Conservation (phyloP, 352 stramenopile genomes). For the Phytophthora cryptogea region DNA sequence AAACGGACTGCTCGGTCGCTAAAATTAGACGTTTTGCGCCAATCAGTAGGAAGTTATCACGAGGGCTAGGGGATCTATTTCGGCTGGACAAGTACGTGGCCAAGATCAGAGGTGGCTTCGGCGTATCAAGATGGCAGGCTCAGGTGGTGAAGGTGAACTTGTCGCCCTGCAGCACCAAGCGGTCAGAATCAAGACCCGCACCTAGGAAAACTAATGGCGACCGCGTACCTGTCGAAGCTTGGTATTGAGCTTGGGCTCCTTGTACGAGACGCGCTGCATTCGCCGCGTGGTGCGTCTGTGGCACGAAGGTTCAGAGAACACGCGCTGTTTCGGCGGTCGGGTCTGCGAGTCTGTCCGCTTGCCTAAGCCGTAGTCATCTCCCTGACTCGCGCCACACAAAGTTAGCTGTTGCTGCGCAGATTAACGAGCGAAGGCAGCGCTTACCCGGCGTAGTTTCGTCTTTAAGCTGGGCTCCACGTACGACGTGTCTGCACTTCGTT, state of each 20-base stretch:
- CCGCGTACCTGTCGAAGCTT: conserved; percentile 74
- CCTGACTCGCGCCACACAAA: conserved; percentile 30
- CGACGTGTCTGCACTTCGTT: conserved; percentile 43
- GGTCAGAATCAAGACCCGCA: conserved; percentile 20
- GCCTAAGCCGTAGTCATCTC: conserved; percentile 70
- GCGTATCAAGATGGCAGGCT: conserved; percentile 24
- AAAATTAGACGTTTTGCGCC: conserved; percentile 31
- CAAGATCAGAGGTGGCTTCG: conserved; percentile 5
- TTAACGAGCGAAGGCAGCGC: neutral
- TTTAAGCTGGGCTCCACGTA: conserved; percentile 71
- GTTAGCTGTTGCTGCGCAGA: conserved; percentile 7
- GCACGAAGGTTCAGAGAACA: conserved; percentile 19
- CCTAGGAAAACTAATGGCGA: conserved; percentile 1
- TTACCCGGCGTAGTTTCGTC: conserved; percentile 61
- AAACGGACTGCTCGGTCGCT: conserved; percentile 26
- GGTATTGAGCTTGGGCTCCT: conserved; percentile 76
- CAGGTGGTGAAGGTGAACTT: conserved; percentile 80
- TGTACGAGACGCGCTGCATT: conserved; percentile 58
- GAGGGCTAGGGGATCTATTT: conserved; percentile 32
- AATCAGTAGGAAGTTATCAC: conserved; percentile 16
- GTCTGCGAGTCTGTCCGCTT: conserved; percentile 28
- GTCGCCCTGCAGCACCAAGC: conserved; percentile 50
- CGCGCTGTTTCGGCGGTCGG: conserved; percentile 16
- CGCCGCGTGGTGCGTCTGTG: conserved; percentile 33
- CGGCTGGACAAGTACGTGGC: conserved; percentile 10